Evolutionary conservation across 1,284 basidiomycete genomes (phyloP).

Genomic region (Rhodotorula sp.): DNA sequence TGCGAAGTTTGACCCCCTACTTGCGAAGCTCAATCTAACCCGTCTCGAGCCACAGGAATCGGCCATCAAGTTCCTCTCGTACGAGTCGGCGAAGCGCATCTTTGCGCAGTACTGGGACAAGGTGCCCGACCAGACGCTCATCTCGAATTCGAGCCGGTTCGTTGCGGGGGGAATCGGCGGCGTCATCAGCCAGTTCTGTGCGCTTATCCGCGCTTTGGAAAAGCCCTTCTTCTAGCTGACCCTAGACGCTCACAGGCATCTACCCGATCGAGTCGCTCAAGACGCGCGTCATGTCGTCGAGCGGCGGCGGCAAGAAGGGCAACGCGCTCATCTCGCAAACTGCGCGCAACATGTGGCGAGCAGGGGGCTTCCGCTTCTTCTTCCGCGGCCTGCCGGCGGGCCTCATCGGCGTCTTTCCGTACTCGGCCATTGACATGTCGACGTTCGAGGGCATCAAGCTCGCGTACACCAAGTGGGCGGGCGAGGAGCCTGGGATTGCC

Average conservation of each 20-base stretch:
- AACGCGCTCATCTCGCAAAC: constrained; percentile 54
- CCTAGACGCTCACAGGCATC: constrained; percentile 58
- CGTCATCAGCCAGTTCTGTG: constrained; percentile 80
- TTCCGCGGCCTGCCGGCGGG: constrained; percentile 81
- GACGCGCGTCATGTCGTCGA: constrained; percentile 47
- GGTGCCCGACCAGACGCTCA: constrained; percentile 83
- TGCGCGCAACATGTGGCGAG: constrained; percentile 63
- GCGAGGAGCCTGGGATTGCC: constrained; percentile 50
- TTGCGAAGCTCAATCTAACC: too few relatives aligned
- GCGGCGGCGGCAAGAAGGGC: constrained; percentile 29
- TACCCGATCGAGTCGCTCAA: constrained; percentile 87
- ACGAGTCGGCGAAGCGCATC: constrained; percentile 90
- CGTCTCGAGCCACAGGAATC: constrained; percentile 60
- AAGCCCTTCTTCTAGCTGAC: neutral
- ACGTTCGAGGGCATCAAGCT: constrained; percentile 53
- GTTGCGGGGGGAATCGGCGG: constrained; percentile 94
- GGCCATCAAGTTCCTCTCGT: constrained; percentile 96
- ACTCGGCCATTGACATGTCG: constrained; percentile 50
- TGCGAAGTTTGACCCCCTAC: neutral
- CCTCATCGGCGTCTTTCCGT: constrained; percentile 52
- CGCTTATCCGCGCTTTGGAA: constrained; percentile 18
- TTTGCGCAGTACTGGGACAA: constrained; percentile 90
- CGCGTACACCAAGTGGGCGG: constrained; percentile 50
- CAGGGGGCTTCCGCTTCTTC: constrained; percentile 80
- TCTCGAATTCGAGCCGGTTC: constrained; percentile 89